Base-by-base conservation (phyloP, 805 yeast species). In the Pichia membranifaciens region DNA sequence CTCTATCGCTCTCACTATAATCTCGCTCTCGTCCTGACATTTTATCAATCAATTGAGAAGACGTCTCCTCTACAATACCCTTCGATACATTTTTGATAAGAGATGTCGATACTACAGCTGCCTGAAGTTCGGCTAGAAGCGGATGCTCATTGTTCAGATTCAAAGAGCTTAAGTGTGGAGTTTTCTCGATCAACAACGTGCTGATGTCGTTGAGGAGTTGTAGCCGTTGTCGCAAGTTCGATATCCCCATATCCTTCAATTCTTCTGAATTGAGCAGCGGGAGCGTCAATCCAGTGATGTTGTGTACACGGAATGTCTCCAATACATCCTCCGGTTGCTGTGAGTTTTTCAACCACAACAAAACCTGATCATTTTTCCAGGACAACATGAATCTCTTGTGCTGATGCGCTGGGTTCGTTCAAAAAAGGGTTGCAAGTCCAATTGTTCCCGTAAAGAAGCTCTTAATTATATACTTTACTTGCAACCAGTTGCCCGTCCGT, bases 241-340 rank as follows among this genome's bases (percentile, higher is more conserved):
- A 47, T 1, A 85, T 73, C 2, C 90, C 95, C 58, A 91, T 67
- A 45, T 89, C 96, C 51, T 72, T 70, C 38, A 90, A 75, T 59
- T 88, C 93, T 8, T 75, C 78, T 12, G 85, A 77, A 29, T 79
- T 78, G 43, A 90, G 68, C 51, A 78, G 81, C 2, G 87, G 80
- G 44, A 91, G 67, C 4, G 85, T 72, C 28, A 84, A 77, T 1
- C 96, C 96, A 3, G 83, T 79, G 43, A 87, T 77, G 54, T 81
- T 81, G 63, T 87, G 77, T 3, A 70, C 72, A 22, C 71, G 65
- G 58, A 83, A 81, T 23, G 50, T 41, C 21, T 55, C 64, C 20
- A 64, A 47, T 7, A 62, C 52, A 10, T 56, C 59, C 37, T 54
- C 56, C 1, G 55, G 31, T 43, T 57, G 60, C 9, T 52, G 45